phyloP scores from a whole-genome alignment of 768 basidiomycete species.

The Russula lepida region DNA sequence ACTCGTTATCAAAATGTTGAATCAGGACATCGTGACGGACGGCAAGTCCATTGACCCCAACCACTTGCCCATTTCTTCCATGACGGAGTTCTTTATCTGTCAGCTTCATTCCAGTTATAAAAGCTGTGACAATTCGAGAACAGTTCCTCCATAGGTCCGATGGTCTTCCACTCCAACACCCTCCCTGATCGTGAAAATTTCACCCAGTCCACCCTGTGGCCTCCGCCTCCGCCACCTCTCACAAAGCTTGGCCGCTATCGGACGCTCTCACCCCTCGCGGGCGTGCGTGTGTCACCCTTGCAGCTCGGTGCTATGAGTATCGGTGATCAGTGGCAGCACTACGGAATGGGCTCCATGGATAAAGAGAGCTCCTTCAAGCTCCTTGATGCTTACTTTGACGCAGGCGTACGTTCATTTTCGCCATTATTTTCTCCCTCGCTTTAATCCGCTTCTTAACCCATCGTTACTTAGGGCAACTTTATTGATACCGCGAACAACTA shows the following conservation, averaged over 20 bases:
- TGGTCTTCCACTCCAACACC: too few relatives aligned
- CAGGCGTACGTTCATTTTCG: slow-evolving; percentile 37
- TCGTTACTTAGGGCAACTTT: slow-evolving; percentile 39
- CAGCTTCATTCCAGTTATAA: too few relatives aligned
- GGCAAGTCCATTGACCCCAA: too few relatives aligned
- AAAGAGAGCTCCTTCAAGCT: slow-evolving; percentile 38
- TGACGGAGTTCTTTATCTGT: too few relatives aligned
- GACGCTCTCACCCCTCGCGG: slow-evolving; percentile 33
- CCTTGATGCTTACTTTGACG: slow-evolving; percentile 38
- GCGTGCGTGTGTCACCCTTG: slow-evolving; percentile 42
- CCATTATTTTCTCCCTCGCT: neutral
- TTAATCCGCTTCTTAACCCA: slow-evolving; percentile 30
- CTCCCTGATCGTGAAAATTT: too few relatives aligned
- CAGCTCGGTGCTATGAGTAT: slow-evolving; percentile 43
- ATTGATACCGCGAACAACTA: slow-evolving; percentile 43
- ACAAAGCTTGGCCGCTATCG: slow-evolving; percentile 31
- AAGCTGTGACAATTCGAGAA: too few relatives aligned
- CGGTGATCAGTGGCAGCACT: slow-evolving; percentile 35
- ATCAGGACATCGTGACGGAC: too few relatives aligned
- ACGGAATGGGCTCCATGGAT: slow-evolving; percentile 35
- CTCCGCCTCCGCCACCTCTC: neutral
- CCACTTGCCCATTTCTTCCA: too few relatives aligned
- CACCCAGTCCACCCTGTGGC: neutral
- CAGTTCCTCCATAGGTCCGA: too few relatives aligned
- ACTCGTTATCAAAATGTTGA: too few relatives aligned